Percentiles rank a stretch among this genome's conserved stretches.
phyloP scores from a whole-genome alignment of 352 stramenopile species.

The Globisporangium parvum region DNA sequence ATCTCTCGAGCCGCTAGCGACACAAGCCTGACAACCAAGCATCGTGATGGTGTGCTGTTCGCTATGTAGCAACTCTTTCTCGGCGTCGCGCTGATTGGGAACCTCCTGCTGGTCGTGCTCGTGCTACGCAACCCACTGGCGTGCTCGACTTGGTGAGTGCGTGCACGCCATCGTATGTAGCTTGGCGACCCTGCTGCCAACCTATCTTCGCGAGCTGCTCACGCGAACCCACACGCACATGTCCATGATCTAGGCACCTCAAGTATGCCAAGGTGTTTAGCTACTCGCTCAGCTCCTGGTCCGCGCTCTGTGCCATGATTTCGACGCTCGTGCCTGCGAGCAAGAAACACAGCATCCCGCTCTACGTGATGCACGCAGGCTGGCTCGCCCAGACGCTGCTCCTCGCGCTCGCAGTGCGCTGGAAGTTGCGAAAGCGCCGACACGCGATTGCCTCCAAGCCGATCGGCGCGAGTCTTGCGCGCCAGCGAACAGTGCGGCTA shows the following conservation, averaged over 20 bases:
- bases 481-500: no score
- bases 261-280: constrained; percentile 32
- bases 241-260: constrained; percentile 20
- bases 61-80: constrained; percentile 23
- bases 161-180: not conserved
- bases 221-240: not conserved
- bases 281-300: constrained; percentile 32
- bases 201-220: not conserved
- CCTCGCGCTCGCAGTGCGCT: not conserved
- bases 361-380: constrained; percentile 15
- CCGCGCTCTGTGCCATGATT: constrained; percentile 22
- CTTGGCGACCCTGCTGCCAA: not conserved
- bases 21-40: no score
- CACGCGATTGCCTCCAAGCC: constrained; percentile 14
- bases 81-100: constrained; percentile 19
- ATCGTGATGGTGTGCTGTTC: no score
- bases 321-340: constrained; percentile 18
- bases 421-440: not conserved
- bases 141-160: constrained; percentile 30
- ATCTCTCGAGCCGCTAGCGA: no score
- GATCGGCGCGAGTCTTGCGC: constrained; percentile 4
- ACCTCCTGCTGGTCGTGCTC: constrained; percentile 25
- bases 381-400: constrained; percentile 2
- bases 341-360: constrained; percentile 13
- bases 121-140: constrained; percentile 17